These are phyloP conservation scores for Tausonia pullulans DNA, from an alignment of 1,284 basidiomycete genomes.

Conservation along the genomic window DNA sequence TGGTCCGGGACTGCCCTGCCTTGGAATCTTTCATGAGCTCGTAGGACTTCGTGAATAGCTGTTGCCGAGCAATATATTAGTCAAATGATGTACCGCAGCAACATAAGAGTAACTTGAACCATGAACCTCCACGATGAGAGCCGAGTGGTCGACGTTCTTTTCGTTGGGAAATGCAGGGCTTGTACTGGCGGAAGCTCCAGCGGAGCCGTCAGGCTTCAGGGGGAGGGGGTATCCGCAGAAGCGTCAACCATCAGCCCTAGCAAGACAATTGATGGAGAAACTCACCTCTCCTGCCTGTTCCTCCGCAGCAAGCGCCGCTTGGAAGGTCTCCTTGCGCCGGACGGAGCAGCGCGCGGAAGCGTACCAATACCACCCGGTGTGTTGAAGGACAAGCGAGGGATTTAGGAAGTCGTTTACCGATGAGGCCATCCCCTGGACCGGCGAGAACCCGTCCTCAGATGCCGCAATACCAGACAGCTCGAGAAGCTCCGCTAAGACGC, in stretches of 20 bases:
- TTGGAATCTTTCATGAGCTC: constrained; percentile 66
- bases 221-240: neutral
- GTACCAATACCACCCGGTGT: constrained; percentile 84
- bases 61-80: constrained; percentile 2
- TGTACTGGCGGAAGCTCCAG: constrained; percentile 25
- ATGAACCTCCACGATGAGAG: constrained; percentile 64
- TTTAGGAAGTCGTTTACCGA: constrained; percentile 22
- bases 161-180: constrained; percentile 58
- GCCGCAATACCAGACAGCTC: constrained; percentile 48
- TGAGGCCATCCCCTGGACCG: neutral
- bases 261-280: neutral
- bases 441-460: constrained; percentile 38
- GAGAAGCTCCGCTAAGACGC: constrained; percentile 74
- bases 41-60: constrained; percentile 84
- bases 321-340: constrained; percentile 54
- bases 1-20: constrained; percentile 50
- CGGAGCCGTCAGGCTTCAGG: constrained; percentile 14
- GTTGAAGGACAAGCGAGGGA: constrained; percentile 52
- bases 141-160: constrained; percentile 75
- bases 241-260: too few relatives aligned
- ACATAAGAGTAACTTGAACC: too few relatives aligned
- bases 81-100: neutral
- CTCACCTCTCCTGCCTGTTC: constrained; percentile 4
- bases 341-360: constrained; percentile 74
- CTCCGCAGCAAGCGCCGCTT: constrained; percentile 49